Evolutionary conservation across 441 rosid species (phyloP).

Genomic region (Adansonia grandidieri): DNA sequence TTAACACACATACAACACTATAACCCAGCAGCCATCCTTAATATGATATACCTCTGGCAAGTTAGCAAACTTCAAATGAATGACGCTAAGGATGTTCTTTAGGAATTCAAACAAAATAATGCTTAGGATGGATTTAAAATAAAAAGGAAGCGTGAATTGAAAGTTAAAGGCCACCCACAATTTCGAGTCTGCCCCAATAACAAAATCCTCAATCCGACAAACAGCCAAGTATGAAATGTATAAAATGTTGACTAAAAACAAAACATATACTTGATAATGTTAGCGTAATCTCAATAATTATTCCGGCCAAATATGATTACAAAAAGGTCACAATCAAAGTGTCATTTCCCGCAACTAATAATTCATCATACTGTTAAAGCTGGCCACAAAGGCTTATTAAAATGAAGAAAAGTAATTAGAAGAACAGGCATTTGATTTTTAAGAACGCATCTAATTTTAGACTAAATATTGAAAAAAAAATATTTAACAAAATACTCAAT

Average conservation of each 20-base stretch:
- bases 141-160: not conserved
- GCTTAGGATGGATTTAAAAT: not conserved
- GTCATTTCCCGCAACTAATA: not conserved
- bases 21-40: not conserved
- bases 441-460: not conserved
- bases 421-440: not conserved
- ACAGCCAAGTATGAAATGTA: not conserved
- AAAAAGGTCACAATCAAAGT: not conserved
- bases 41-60: not conserved
- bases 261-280: not conserved
- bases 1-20: not conserved
- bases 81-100: not conserved
- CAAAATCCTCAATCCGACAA: not conserved
- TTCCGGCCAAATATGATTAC: not conserved
- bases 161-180: not conserved
- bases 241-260: not conserved
- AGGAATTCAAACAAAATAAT: not conserved
- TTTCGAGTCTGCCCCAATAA: not conserved
- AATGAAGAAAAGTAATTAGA: not conserved
- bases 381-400: not conserved
- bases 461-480: constrained; percentile 7
- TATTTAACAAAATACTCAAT: not conserved
- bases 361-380: not conserved
- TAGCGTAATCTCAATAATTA: not conserved
- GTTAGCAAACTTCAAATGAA: not conserved